Base-by-base conservation (phyloP, 129 eudicot species). In the Saposhnikovia divaricata region DNA sequence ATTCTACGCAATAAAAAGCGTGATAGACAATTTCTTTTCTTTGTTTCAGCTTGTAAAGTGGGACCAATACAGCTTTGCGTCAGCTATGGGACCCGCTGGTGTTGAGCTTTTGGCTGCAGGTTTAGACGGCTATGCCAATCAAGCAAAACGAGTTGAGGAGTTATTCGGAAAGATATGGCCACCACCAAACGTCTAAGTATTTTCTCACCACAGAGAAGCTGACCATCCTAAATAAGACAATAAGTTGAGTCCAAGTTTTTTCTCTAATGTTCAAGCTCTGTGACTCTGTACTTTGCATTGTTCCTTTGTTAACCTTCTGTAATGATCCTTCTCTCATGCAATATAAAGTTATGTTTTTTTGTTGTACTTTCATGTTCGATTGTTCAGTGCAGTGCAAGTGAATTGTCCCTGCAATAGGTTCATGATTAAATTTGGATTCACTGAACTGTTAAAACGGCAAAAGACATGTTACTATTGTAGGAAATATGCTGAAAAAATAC, bases 81-180 rank as follows among this genome's bases (percentile, higher is more conserved):
- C 97, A 5, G 91, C 93, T 4, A 89, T 92, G 96, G 99, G 99
- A 4, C 98, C 98, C 9, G 99, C 99, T 42, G 87, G 93, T 0
- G 86, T 86, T 87, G 95, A 92, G 83, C 99, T 96, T 75, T 87
- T 96, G 59, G 72, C 85, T 69, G 53, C 89, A n/a, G 98, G 99
- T 55, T 77, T 96, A 85, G 96, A 96, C 48, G 90, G 99, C 43
- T 85, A 92, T 79, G 84, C 83, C 18, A 88, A 81, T 79, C 98
- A 92, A 87, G 86, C 98, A 16, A 92, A 83, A 78, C 86, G 91
- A 74, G 96, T 96, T 13, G 99, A 92, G 78, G 97, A 90, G 48
- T 86, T 90, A 38, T 96, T 96, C 44, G 98, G 88, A 48, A 96
- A 96, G 81, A 92, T 96, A 34, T 96, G 98, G 99, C 98, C 98